A percentile compares a stretch with the other conserved stretches of the same genome.
Conservation (phyloP, 2,329 filamentous ascomycete species). For the Aspergillus udagawae region DNA sequence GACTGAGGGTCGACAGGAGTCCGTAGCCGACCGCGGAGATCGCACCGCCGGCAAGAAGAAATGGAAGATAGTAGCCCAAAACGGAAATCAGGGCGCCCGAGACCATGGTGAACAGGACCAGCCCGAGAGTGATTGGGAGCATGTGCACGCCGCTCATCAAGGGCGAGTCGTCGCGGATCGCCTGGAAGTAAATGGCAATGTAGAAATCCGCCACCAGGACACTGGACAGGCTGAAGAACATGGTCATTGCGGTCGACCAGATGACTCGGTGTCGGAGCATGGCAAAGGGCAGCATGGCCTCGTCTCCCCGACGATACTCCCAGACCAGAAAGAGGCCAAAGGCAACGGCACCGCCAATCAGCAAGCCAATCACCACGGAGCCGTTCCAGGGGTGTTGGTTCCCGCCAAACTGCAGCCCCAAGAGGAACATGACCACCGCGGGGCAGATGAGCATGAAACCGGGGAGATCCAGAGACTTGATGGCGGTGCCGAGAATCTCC, state of each 20-base stretch:
- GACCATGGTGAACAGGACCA: no score
- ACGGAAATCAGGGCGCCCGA: not conserved
- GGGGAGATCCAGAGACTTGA: constrained; percentile 25
- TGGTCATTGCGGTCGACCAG: constrained; percentile 21
- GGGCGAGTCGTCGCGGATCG: constrained; percentile 32
- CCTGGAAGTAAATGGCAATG: constrained; percentile 42
- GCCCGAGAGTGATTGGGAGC: constrained; percentile 27
- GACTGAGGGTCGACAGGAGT: constrained; percentile 27
- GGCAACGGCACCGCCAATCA: no score
- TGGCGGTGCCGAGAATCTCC: constrained; percentile 15
- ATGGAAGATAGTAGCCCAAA: constrained; percentile 34
- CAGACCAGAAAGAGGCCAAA: constrained; percentile 22
- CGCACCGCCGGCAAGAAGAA: constrained; percentile 22
- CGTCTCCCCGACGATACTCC: constrained; percentile 32
- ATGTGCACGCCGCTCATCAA: constrained; percentile 38
- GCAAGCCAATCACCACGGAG: no score
- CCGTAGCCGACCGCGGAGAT: constrained; percentile 29
- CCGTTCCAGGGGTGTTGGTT: no score
- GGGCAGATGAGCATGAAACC: constrained; percentile 35
- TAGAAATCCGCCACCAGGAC: constrained; percentile 29
- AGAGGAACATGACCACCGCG: constrained; percentile 31
- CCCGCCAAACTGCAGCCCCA: constrained; percentile 38
- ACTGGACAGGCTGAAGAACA: constrained; percentile 23
- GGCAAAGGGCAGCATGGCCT: constrained; percentile 36
- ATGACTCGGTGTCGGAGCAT: constrained; percentile 31